Base-by-base conservation (phyloP, 768 basidiomycete genomes). In the Boletus reticulatus region DNA sequence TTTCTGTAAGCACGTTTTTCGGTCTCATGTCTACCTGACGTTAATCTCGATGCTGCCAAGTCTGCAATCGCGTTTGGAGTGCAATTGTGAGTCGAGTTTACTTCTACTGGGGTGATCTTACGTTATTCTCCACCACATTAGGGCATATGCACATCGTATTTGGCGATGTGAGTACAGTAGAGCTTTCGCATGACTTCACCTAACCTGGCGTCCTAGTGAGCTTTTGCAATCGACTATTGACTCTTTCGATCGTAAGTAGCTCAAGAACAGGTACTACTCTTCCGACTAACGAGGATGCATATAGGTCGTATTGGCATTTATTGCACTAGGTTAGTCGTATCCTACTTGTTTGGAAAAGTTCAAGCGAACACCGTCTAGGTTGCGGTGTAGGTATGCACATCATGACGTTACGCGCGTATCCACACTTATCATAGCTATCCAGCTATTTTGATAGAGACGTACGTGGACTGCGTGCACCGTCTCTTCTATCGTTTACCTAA, bases 81-180 rank as follows among this genome's bases (percentile, higher is more conserved):
- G 41, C 72, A 73, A 62, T 51, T 75, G 72, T 73, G 39, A 36
- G 72, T 53, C 11, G 12, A 5, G 7, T 50, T 36, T 14, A 17
- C 43, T 51, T 37, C 19, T 13, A 13, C 34, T 3, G 1, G 12
- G 4, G 16, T 43, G n/a, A 53, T 41, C 19, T 49, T 49, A 56
- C 43, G 44, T 51, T 49, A 49, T 50, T 43, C 20, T 22, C 39
- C 22, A 11, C 61, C 29, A 20, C 27, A 51, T 50, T 22, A 73
- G 72, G 63, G 67, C 67, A 57, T 73, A 73, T 56, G 73, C 72
- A 13, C 67, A 73, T 59, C 73, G 72, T 29, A 66, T 73, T 56
- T 73, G 73, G 73, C 72, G 67, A 60, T 50, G 73, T 73, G 52
- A 60, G 73, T 56, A 19, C 16, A 38, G 47, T 16, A 11, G 22